Percentiles rank a stretch among this genome's conserved stretches.
These are phyloP conservation scores for Yarrowia hollandica DNA, from an alignment of 805 yeast species.

Conservation along the genomic window DNA sequence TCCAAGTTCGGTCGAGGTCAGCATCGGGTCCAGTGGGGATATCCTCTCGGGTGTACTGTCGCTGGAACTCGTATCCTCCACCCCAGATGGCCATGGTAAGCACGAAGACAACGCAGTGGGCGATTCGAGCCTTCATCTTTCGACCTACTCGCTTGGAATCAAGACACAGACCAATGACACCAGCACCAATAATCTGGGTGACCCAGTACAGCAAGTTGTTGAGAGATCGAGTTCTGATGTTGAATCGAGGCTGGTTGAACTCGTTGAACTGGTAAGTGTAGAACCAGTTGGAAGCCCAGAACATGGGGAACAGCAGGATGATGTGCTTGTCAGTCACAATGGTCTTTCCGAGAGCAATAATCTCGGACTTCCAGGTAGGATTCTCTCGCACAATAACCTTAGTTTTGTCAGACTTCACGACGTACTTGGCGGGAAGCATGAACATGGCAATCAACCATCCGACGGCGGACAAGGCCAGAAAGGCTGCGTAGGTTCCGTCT, in stretches of 20 bases:
- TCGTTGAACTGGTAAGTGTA: slow-evolving; percentile 65
- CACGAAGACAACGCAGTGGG: slow-evolving; percentile 46
- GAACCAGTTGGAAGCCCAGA: slow-evolving; percentile 65
- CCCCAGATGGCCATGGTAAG: slow-evolving; percentile 48
- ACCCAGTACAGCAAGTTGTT: slow-evolving; percentile 63
- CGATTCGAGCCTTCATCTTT: slow-evolving; percentile 50
- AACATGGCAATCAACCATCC: slow-evolving; percentile 50
- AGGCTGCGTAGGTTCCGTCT: slow-evolving; percentile 57
- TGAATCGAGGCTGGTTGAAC: slow-evolving; percentile 56
- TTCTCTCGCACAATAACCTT: slow-evolving; percentile 49
- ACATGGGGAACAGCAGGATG: slow-evolving; percentile 57
- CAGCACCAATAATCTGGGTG: slow-evolving; percentile 59
- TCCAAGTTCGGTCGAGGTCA: not conserved
- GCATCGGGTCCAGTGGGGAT: slow-evolving; percentile 12
- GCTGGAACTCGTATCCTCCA: slow-evolving; percentile 36
- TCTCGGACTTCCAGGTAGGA: slow-evolving; percentile 51
- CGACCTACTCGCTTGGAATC: slow-evolving; percentile 49
- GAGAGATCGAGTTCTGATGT: slow-evolving; percentile 59
- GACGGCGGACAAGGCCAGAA: slow-evolving; percentile 51
- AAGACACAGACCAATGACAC: slow-evolving; percentile 47
- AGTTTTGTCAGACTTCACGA: slow-evolving; percentile 53
- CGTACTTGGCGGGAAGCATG: slow-evolving; percentile 53
- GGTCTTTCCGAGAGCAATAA: slow-evolving; percentile 45
- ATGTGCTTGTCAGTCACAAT: slow-evolving; percentile 49
- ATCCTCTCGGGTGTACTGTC: slow-evolving; percentile 34